Evolutionary conservation across 163 green algal species (phyloP).

Genomic region (Chlorella variabilis): DNA sequence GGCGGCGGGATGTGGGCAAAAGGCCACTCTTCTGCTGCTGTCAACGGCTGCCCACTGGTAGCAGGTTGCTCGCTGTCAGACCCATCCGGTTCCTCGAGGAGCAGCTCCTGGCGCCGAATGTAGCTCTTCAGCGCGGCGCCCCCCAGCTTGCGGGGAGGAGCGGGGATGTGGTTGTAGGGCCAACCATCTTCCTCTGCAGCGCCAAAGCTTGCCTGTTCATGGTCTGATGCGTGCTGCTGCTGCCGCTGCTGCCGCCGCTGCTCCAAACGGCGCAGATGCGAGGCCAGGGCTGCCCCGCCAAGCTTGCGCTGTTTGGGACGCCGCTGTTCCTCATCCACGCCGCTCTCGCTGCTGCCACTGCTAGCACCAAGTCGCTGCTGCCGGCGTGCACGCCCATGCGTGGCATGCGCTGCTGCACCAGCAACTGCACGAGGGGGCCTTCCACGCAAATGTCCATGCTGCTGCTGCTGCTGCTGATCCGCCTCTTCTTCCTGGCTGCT

Average conservation of each 20-base stretch:
- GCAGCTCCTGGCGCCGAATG: not conserved
- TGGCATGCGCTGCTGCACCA: not conserved
- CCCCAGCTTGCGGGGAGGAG: not conserved
- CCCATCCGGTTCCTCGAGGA: not conserved
- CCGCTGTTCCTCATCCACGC: not conserved
- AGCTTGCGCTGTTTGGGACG: slow-evolving; percentile 12
- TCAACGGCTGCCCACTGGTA: not conserved
- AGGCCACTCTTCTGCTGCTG: slow-evolving; percentile 8
- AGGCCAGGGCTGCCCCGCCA: slow-evolving; percentile 23
- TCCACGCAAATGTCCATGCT: too few species aligned
- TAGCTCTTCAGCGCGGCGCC: not conserved
- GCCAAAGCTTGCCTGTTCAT: not conserved
- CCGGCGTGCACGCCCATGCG: not conserved
- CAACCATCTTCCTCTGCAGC: not conserved
- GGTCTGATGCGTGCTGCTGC: not conserved
- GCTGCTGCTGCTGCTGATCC: not conserved
- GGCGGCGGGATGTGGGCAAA: slow-evolving; percentile 24
- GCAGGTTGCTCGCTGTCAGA: slow-evolving; percentile 5
- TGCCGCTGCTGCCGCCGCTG: not conserved
- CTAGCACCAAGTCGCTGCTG: not conserved
- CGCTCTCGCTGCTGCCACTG: slow-evolving; percentile 4
- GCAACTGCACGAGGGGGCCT: not conserved
- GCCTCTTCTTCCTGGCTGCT: not conserved
- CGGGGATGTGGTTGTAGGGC: slow-evolving; percentile 1
- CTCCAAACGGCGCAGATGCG: slow-evolving; percentile 4